Conservation (phyloP, 1,139 yeast genomes). For the Geotrichum candidum region DNA sequence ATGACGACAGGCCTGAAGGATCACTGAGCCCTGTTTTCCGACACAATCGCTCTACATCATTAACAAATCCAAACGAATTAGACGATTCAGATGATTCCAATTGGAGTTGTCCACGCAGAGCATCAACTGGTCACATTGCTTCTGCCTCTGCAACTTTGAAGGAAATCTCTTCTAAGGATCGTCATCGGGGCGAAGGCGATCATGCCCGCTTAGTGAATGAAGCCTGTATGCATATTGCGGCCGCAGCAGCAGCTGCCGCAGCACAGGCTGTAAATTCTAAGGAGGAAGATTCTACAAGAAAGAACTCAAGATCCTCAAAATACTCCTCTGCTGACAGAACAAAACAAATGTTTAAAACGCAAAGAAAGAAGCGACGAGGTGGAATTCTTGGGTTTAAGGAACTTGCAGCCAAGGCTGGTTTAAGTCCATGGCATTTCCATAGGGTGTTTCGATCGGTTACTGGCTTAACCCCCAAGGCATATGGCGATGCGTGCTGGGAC, state of each 20-base stretch:
- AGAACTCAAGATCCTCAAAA: conserved; percentile 14
- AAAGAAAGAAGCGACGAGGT: conserved; percentile 65
- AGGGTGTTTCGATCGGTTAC: conserved; percentile 81
- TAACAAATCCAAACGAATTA: neutral
- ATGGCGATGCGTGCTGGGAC: conserved; percentile 83
- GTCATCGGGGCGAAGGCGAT: conserved; percentile 36
- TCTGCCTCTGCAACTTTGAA: conserved; percentile 22
- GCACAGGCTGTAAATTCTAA: conserved; percentile 31
- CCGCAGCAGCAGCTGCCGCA: conserved; percentile 65
- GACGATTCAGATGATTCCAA: no score
- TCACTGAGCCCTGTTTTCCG: no score
- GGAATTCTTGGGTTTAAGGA: conserved; percentile 87
- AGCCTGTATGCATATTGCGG: conserved; percentile 79
- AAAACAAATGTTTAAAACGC: conserved; percentile 22
- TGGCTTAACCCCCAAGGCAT: conserved; percentile 80
- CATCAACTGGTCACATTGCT: conserved; percentile 31
- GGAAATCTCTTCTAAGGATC: conserved; percentile 6
- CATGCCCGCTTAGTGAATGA: conserved; percentile 67
- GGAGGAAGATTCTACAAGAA: conserved; percentile 17
- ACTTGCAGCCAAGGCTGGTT: conserved; percentile 74
- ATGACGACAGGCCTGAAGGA: no score
- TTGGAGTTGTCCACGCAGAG: conserved; percentile 20
- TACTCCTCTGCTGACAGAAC: conserved; percentile 20
- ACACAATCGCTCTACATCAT: neutral
- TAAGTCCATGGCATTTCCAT: conserved; percentile 93